A percentile compares a stretch with the other conserved stretches of the same genome.
Conservation (phyloP, 352 stramenopile species). For the Phytopythium helicoides region DNA sequence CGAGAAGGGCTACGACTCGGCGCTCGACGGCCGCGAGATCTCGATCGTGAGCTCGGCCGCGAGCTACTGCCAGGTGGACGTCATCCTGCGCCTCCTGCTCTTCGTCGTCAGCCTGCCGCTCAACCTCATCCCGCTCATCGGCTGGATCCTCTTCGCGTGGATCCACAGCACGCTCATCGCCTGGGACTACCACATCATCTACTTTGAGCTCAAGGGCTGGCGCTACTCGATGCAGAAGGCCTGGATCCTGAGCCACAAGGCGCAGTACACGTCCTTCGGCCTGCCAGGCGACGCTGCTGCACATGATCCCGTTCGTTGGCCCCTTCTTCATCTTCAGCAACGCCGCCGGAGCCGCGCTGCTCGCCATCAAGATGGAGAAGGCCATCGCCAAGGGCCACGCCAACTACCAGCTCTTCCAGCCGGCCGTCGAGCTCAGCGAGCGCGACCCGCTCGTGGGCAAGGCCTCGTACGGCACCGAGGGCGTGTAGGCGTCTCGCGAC, state of each 20-base stretch:
- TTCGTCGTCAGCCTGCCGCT: constrained; percentile 54
- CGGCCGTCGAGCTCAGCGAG: constrained; percentile 5
- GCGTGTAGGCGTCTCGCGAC: neutral
- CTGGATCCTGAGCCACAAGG: constrained; percentile 34
- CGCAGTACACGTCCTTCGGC: constrained; percentile 52
- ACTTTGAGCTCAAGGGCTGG: constrained; percentile 51
- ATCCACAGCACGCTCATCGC: constrained; percentile 51
- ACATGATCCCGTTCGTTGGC: constrained; percentile 54
- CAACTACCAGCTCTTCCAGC: constrained; percentile 7
- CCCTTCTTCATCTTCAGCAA: constrained; percentile 64
- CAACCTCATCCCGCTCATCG: constrained; percentile 54
- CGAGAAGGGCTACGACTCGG: constrained; percentile 27
- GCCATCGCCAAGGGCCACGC: constrained; percentile 26
- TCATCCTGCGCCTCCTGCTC: constrained; percentile 38
- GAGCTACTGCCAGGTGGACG: constrained; percentile 42
- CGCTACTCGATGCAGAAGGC: constrained; percentile 44
- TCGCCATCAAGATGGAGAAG: constrained; percentile 56
- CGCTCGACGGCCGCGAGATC: constrained; percentile 25
- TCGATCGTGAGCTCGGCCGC: constrained; percentile 29
- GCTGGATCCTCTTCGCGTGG: constrained; percentile 51
- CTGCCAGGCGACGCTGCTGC: constrained; percentile 51
- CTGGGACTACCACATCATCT: constrained; percentile 60
- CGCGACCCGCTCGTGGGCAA: constrained; percentile 6
- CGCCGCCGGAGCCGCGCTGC: constrained; percentile 50
- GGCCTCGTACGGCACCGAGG: constrained; percentile 3